A percentile compares a stretch with the other conserved stretches of the same genome.
phyloP scores from a whole-genome alignment of 306 rosid species.

The Leucaena leucocephala region DNA sequence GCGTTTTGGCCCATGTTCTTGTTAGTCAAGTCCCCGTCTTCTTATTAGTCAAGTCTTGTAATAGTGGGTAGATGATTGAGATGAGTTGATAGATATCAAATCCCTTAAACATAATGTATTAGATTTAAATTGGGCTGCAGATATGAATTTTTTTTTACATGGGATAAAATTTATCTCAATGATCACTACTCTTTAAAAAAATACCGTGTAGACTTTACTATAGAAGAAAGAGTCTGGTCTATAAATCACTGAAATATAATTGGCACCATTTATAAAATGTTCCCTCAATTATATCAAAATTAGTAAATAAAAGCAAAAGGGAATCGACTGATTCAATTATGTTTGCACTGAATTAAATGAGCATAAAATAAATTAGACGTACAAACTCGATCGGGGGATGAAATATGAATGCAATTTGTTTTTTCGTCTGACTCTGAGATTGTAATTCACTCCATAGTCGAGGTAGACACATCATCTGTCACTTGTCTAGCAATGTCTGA shows the following conservation, averaged over 20 bases:
- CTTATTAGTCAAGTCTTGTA: background rate
- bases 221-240: background rate
- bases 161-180: no score
- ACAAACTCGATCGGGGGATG: background rate
- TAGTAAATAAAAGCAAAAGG: background rate
- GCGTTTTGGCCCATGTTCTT: background rate
- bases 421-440: no score
- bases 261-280: background rate
- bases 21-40: background rate
- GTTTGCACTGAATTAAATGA: background rate
- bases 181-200: no score
- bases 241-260: background rate
- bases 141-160: no score
- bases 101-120: no score
- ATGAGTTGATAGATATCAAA: no score
- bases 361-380: background rate
- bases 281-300: background rate
- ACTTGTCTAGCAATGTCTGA: background rate
- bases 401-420: background rate
- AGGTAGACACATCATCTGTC: background rate
- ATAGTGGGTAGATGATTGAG: no score
- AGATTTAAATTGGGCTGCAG: no score
- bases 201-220: no score
- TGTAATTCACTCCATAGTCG: background rate
- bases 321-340: background rate